Conservation (phyloP, 495 filamentous ascomycete genomes). For the Glarea lozoyensis region DNA sequence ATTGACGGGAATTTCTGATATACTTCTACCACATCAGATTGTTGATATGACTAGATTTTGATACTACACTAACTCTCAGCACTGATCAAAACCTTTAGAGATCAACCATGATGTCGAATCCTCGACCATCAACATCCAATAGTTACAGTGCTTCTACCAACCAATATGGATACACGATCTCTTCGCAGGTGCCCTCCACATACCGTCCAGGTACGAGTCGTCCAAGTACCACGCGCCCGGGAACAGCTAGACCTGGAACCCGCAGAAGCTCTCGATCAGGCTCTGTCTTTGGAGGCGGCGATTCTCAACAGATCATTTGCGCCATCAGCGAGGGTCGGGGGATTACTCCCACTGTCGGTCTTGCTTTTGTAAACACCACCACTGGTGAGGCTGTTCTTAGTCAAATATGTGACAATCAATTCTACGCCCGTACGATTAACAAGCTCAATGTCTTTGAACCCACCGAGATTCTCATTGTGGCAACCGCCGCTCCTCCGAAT, state of each 20-base stretch:
- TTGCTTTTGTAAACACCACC: constrained; percentile 81
- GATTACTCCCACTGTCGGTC: constrained; percentile 75
- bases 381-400: constrained; percentile 76
- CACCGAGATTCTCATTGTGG: constrained; percentile 63
- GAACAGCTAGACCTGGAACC: constrained; percentile 29
- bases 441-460: constrained; percentile 76
- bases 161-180: constrained; percentile 19
- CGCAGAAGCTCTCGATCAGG: constrained; percentile 55
- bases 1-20: too few relatives aligned
- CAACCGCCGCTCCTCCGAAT: constrained; percentile 50
- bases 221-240: constrained; percentile 21
- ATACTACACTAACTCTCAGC: too few relatives aligned
- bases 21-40: too few relatives aligned
- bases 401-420: constrained; percentile 85
- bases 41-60: too few relatives aligned
- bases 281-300: constrained; percentile 46
- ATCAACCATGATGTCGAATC: constrained; percentile 12
- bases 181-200: constrained; percentile 6
- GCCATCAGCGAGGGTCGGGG: constrained; percentile 86
- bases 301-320: constrained; percentile 70
- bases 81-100: too few relatives aligned
- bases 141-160: constrained; percentile 25
- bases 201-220: constrained; percentile 6
- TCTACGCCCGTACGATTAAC: constrained; percentile 73
- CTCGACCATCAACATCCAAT: constrained; percentile 26